Evolutionary conservation across 306 rosid genomes (phyloP).

Genomic region (Argentina anserina): DNA sequence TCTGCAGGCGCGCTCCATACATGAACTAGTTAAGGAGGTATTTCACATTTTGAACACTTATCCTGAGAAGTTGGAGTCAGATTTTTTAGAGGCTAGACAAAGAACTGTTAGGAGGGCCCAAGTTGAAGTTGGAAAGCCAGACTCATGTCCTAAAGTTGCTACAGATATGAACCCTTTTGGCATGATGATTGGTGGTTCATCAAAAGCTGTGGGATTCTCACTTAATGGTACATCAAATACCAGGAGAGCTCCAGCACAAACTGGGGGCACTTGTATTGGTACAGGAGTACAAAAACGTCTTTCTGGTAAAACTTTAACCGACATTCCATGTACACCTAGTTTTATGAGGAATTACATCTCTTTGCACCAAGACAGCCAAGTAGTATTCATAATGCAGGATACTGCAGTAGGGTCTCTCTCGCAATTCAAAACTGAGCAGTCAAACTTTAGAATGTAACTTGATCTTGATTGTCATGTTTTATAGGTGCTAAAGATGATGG

Average conservation of each 20-base stretch:
- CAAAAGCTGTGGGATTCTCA: constrained; percentile 24
- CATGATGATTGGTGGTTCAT: constrained; percentile 15
- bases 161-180: constrained; percentile 28
- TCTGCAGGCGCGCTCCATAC: constrained; percentile 57
- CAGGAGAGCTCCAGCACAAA: constrained; percentile 25
- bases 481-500: constrained; percentile 29
- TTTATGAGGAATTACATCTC: neutral
- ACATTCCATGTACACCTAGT: neutral
- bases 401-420: neutral
- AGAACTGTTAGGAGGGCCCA: constrained; percentile 35
- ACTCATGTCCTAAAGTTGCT: constrained; percentile 13
- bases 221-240: constrained; percentile 23
- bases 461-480: neutral
- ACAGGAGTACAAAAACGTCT: constrained; percentile 26
- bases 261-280: constrained; percentile 15
- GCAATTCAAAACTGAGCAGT: neutral
- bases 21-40: constrained; percentile 48
- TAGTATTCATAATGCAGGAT: neutral
- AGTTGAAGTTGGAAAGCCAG: constrained; percentile 34
- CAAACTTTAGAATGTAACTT: neutral
- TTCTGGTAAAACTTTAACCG: constrained; percentile 28
- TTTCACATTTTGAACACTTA: constrained; percentile 40
- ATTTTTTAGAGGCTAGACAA: constrained; percentile 42
- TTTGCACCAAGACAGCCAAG: neutral
- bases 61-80: constrained; percentile 49